Evolutionary conservation across 1,284 basidiomycete genomes (phyloP), one percentile per base, ranked within the genome.

Genomic region (Ceratobasidium sp.): DNA sequence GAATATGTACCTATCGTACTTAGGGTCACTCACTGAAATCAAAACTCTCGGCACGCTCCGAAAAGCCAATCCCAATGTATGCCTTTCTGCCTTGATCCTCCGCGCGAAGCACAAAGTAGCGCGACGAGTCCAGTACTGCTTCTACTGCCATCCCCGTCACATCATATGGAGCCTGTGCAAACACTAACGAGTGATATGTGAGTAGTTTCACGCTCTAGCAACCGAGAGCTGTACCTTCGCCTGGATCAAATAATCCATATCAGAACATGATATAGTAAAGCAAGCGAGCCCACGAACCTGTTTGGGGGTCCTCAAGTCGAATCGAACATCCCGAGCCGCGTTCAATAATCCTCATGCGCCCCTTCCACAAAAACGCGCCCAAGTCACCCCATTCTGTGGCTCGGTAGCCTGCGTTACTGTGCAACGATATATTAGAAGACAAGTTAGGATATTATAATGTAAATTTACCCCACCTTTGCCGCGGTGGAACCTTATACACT

Each of bases 101-200:
- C 1, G 98, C 91, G 66, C 94, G 86, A 36, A 98, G 84, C 6
- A 98, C 96, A 80, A 98, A 98, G 81, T 98, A 99, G 59, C 96
- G 87, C 9, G 94, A 96, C 0, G 94, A 96, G 81, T 99, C 96
- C 30, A 99, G 85, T 6, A 98, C 96, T 7, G 95, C 92, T 78
- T 99, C 97, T 21, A 98, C 94, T 33, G 88, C 89, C 6, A 93
- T 91, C 56, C 89, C 89, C 40, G 87, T 83, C 11, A 90, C 85
- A 77, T 93, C 90, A 79, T 98, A 99, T n/a, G 89, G 88, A 11
- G 93, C 89, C 76, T 89, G 89, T 33, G 96, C 97, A 81, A 99
- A 99, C 59, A 95, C 91, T 93, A 74, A 36, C 48, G 28, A 53
- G 16, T 48, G 64, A 73, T 25, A 23, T 62, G 38, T 64, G 3